These are phyloP conservation scores for Dactylellina sp. DNA, from an alignment of 2,329 filamentous ascomycete genomes.

Conservation along the genomic window DNA sequence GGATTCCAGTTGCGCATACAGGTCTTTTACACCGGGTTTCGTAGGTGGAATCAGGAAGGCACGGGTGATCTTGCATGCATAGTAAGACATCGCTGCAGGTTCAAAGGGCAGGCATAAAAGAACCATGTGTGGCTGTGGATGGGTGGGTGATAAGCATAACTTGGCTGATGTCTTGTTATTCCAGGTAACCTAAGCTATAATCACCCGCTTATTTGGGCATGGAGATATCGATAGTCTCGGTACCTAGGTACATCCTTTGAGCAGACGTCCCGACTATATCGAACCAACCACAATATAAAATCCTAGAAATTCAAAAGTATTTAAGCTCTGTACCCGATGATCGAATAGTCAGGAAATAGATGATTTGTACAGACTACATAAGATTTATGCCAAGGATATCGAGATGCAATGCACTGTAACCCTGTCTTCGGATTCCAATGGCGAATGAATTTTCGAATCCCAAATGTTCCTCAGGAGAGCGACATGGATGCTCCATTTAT, in stretches of 20 bases:
- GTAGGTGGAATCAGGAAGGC: conserved; percentile 38
- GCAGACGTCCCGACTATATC: no score
- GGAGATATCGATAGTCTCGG: neutral
- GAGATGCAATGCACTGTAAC: no score
- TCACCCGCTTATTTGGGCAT: conserved; percentile 33
- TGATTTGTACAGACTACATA: no score
- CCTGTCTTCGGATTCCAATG: no score
- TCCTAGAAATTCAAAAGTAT: no score
- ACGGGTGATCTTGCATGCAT: conserved; percentile 6
- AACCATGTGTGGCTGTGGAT: neutral
- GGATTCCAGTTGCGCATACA: neutral
- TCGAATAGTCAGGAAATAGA: no score
- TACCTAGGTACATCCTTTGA: neutral
- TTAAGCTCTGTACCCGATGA: no score
- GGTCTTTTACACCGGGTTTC: conserved; percentile 7
- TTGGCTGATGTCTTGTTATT: conserved; percentile 29
- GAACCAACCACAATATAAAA: no score
- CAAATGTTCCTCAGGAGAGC: no score
- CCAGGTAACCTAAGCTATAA: conserved; percentile 13
- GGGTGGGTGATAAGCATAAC: conserved; percentile 17
- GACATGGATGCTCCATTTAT: neutral
- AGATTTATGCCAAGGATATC: no score
- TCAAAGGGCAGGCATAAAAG: neutral
- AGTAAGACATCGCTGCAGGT: conserved; percentile 29
- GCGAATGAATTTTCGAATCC: no score